Evolutionary conservation across 1,139 yeast genomes (phyloP).

Genomic region (Keqinozyma sinolaborantium): DNA sequence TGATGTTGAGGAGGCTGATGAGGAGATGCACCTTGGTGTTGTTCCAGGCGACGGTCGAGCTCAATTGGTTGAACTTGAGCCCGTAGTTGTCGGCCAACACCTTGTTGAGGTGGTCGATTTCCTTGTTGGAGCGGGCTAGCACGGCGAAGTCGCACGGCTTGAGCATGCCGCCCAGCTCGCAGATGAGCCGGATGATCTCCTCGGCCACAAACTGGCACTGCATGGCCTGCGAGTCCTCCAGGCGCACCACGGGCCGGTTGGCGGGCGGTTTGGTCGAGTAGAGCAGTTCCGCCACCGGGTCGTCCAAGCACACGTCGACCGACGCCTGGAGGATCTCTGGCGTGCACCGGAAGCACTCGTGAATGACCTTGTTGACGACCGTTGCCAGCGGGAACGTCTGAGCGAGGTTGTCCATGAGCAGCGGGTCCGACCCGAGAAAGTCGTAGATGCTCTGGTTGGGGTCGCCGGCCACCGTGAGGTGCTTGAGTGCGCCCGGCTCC

Average conservation of each 20-base stretch:
- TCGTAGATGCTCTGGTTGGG: slow-evolving; percentile 69
- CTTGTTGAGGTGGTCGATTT: slow-evolving; percentile 41
- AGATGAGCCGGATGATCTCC: slow-evolving; percentile 44
- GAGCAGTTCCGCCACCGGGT: slow-evolving; percentile 5
- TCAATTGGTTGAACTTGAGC: slow-evolving; percentile 39
- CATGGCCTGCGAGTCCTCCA: slow-evolving; percentile 21
- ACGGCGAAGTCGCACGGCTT: slow-evolving; percentile 53
- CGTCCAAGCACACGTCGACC: slow-evolving; percentile 19
- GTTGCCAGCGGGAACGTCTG: slow-evolving; percentile 21
- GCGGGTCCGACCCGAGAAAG: slow-evolving; percentile 53
- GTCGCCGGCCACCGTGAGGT: slow-evolving; percentile 70
- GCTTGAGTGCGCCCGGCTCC: slow-evolving; percentile 26
- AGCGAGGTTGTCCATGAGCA: slow-evolving; percentile 20
- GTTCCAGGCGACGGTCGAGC: slow-evolving; percentile 53
- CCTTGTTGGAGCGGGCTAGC: slow-evolving; percentile 52
- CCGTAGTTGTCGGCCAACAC: slow-evolving; percentile 36
- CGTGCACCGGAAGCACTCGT: slow-evolving; percentile 56
- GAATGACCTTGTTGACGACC: slow-evolving; percentile 27
- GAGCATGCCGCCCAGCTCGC: slow-evolving; percentile 43
- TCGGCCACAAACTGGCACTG: slow-evolving; percentile 40
- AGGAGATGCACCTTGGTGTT: slow-evolving; percentile 46
- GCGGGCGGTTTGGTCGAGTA: slow-evolving; percentile 18
- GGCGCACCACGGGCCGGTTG: slow-evolving; percentile 28
- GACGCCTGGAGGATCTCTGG: slow-evolving; percentile 52
- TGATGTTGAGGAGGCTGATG: slow-evolving; percentile 46